Base-by-base conservation (phyloP, 495 filamentous ascomycete genomes). In the Penicillium canescens region DNA sequence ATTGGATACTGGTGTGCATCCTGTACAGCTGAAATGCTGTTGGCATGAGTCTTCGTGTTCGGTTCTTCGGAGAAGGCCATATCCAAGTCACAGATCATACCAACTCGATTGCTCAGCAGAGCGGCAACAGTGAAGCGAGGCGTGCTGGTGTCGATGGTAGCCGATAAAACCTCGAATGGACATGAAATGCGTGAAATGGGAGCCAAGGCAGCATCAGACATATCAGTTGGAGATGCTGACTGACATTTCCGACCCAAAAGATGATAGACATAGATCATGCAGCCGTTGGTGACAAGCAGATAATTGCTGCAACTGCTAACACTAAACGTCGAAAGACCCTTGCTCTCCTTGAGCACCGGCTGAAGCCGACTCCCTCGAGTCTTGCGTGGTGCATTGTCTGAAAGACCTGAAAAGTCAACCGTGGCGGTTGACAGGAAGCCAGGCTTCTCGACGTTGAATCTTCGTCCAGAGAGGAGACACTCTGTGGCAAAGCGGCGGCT, bases 71-170 rank as follows among this genome's bases (percentile, higher is more conserved):
- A 5, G 18, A 44, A 18, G 8, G 41, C 21, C 21, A 56, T 28
- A 18, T 65, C 63, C 16, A 87, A 62, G 45, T 89, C 82, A 52
- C 80, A 83, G 13, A 89, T 75, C 59, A 89, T 72, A 9, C 85
- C 86, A 55, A 84, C 73, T 9, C 88, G 79, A 18, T 80, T 83
- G 34, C 79, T 75, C 10, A 90, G 59, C 14, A 90, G 70, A 35
- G 82, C 81, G 24, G 85, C 88, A 50, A 90, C 63, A 12, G 82
- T 77, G 41, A 84, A 79, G 50, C 73, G 75, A 8, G 78, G 54
- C 6, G 70, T 75, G 20, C 77, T 82, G 3, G 83, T 83, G 64
- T 90, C 86, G 72, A 91, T 84, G 42, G 80, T 81, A 35, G 86
- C 78, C 10, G 83, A 79, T 4, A 89, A 52, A 6, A 88, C 80